These are phyloP conservation scores for Pseudocercospora musae DNA, from an alignment of 2,329 filamentous ascomycete genomes.

Conservation along the genomic window DNA sequence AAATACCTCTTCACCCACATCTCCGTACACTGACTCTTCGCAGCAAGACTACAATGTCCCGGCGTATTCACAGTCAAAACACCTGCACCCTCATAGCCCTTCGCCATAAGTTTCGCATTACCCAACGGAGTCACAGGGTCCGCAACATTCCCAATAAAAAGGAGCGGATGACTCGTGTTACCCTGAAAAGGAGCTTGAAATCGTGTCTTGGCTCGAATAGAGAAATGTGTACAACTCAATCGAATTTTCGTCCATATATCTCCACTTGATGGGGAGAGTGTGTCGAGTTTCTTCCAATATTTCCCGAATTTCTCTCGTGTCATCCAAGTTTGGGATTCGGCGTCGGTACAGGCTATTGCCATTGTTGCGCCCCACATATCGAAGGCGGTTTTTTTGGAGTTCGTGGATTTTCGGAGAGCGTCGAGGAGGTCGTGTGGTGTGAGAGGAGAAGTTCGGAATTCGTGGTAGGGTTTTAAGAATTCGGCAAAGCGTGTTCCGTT, in stretches of 20 bases:
- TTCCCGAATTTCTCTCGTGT: slow-evolving; percentile 30
- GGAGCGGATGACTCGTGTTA: slow-evolving; percentile 1
- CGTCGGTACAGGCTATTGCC: slow-evolving; percentile 43
- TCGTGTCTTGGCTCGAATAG: slow-evolving; percentile 30
- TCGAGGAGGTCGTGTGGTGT: background rate
- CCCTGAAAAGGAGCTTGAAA: background rate
- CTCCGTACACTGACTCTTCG: background rate
- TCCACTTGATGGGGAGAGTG: slow-evolving; percentile 37
- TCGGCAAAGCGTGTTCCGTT: slow-evolving; percentile 32
- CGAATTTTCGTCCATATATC: slow-evolving; percentile 39
- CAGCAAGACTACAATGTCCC: slow-evolving; percentile 3
- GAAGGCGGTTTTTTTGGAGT: background rate
- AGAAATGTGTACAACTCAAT: slow-evolving; percentile 41
- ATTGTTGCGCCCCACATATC: slow-evolving; percentile 21
- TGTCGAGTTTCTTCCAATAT: slow-evolving; percentile 36
- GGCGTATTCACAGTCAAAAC: slow-evolving; percentile 29
- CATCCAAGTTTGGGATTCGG: slow-evolving; percentile 33
- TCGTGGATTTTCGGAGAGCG: slow-evolving; percentile 6
- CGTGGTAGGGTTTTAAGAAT: slow-evolving; percentile 22
- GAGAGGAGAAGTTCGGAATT: slow-evolving; percentile 7
- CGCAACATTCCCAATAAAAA: background rate
- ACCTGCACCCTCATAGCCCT: slow-evolving; percentile 28
- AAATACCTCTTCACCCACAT: background rate
- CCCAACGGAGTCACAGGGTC: background rate
- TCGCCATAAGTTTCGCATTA: slow-evolving; percentile 3